Base-by-base conservation (phyloP, 2,329 filamentous ascomycete species). In the Cladobotryum mycophilum region DNA sequence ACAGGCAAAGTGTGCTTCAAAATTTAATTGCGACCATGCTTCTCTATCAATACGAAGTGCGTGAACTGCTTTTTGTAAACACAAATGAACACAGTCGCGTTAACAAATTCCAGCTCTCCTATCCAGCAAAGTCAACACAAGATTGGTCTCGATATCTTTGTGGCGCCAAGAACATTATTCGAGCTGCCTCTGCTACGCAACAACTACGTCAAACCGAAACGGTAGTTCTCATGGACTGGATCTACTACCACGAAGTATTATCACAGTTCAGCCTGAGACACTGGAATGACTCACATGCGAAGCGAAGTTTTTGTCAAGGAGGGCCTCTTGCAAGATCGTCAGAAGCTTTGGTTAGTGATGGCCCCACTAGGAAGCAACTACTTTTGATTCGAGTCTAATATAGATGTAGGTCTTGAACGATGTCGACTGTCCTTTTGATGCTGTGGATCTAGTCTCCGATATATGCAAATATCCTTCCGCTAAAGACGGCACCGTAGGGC, bases 21-120 rank as follows among this genome's bases (percentile, higher is more conserved):
- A 53, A 49, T n/a, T 41, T 53, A 4, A 45, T 50, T 20, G 51
- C 51, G 4, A 53, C 51, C 12, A 53, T 53, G 51, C 51, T 53
- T 37, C 41, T 53, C 13, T 53, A 50, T 34, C 51, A 53, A 14
- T 53, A 48, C 44, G 51, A 53, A 35, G 51, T 53, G 38, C 34
- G 15, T 46, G 25, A 6, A 6, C 25, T 30, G 9, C 9, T 30
- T 7, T 7, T 6, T 30, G 25, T 30, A 30, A 30, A 30, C 25
- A 30, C 6, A 3, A 8, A 30, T 3, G 25, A 17, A 22, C 14
- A 34, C 17, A 12, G 12, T 8, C 1, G 11, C 25, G 12, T 25
- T 14, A 12, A 12, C 41, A 13, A n/a, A 22, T 15, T 13, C 40
- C 34, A 53, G 51, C 41, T 53, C 22, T 49, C 22, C 17, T 40